Evolutionary conservation across 345 rosid genomes (phyloP), one percentile per base, ranked within the genome.

Genomic region (Populus alba): DNA sequence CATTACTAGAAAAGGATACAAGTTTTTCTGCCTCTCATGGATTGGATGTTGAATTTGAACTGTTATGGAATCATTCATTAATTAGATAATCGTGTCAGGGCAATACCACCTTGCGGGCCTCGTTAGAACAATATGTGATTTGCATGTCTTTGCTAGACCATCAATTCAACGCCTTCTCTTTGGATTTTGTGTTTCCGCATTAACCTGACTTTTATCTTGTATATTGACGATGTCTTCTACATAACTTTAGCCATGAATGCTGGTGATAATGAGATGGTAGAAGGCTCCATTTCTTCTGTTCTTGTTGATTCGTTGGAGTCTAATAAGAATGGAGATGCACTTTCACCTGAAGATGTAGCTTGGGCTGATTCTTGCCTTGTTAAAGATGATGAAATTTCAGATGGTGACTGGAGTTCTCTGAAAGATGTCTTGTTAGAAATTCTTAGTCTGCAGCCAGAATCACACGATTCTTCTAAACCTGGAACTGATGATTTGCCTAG

Each of bases 321-420:
- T 20, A 82, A 49, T 16, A 70, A 57, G 70, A 45, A 7, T 22
- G 85, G 74, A 47, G 87, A 88, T 71, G 75, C 45, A 41, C 80
- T 84, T 79, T 89, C 89, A 7, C 73, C 86, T 75, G 97, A 90
- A 78, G 87, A 83, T 79, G 68, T 86, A 78, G 90, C 91, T 43
- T 92, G 95, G 97, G 91, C 81, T 72, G 92, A 92, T 83, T 92
- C 94, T 66, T 92, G 95, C 78, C 85, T 89, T 72, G 70, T 83
- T 74, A 79, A 77, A 49, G 88, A 86, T 76, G 79, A 83, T 61
- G 94, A 88, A 33, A 71, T 78, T 76, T 85, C 84, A 25, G 88
- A 87, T 31, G 75, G 59, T 43, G 80, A 76, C 45, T 91, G 90
- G 94, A 82, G 73, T 65, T 85, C 82, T 68, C 67, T 89, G 62